phyloP scores from a whole-genome alignment of 75 land plant species.

The Selaginella moellendorffii region DNA sequence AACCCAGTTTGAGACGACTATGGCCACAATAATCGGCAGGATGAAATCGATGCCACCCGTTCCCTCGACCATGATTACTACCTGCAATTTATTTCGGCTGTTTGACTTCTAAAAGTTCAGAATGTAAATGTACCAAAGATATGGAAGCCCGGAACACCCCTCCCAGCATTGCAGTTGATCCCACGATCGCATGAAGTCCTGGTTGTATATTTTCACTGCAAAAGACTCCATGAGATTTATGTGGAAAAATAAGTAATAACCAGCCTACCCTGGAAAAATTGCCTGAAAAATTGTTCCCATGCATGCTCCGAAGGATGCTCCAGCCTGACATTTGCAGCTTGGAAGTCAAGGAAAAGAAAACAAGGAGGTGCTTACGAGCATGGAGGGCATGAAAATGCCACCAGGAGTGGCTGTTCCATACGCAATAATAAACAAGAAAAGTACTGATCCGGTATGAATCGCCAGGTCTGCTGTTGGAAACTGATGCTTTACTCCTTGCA shows the following conservation, averaged over 20 bases:
- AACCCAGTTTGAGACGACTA: slow-evolving; percentile 36
- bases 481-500: slow-evolving; percentile 2
- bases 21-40: slow-evolving; percentile 29
- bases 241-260: background rate
- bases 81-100: too few species aligned
- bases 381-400: slow-evolving; percentile 35
- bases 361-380: slow-evolving; percentile 23
- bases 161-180: slow-evolving; percentile 35
- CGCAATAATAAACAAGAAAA: slow-evolving; percentile 24
- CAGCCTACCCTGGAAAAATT: slow-evolving; percentile 20
- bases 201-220: slow-evolving; percentile 31
- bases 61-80: slow-evolving; percentile 37
- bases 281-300: slow-evolving; percentile 21
- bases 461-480: slow-evolving; percentile 20
- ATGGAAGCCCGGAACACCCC: slow-evolving; percentile 34
- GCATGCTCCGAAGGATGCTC: slow-evolving; percentile 34
- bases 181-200: slow-evolving; percentile 34
- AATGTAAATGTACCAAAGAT: slow-evolving; percentile 30
- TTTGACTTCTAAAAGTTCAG: too few species aligned
- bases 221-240: background rate
- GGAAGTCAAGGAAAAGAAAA: background rate
- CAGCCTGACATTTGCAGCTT: slow-evolving; percentile 13
- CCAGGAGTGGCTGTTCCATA: slow-evolving; percentile 38
- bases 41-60: slow-evolving; percentile 38
- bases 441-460: slow-evolving; percentile 19